Evolutionary conservation across 352 stramenopile genomes (phyloP).

Genomic region (Globisporangium cylindrosporum): DNA sequence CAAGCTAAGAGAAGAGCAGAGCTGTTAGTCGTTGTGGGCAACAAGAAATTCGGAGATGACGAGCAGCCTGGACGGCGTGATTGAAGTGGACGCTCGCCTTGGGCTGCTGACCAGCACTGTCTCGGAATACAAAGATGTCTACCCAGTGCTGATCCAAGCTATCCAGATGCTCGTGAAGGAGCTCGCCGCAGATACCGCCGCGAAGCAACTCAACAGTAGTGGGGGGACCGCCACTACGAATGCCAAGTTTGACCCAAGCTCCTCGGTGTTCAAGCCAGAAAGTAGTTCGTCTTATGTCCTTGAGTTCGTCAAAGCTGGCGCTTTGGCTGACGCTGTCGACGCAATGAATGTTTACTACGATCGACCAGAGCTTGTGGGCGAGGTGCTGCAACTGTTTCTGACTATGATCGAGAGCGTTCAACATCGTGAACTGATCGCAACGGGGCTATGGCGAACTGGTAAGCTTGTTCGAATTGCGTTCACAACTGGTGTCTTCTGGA

Average conservation of each 20-base stretch:
- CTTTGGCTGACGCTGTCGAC: neutral
- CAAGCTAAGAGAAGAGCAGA: neutral
- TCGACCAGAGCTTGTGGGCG: constrained; percentile 6
- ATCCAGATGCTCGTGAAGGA: constrained; percentile 26
- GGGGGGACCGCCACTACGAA: neutral
- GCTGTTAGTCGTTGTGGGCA: neutral
- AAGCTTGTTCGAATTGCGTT: neutral
- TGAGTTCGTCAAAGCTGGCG: constrained; percentile 7
- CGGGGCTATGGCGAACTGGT: neutral
- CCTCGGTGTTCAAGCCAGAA: neutral
- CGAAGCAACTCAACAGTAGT: neutral
- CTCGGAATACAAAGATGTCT: constrained; percentile 30
- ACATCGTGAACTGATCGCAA: neutral
- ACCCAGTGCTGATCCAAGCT: constrained; percentile 24
- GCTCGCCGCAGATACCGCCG: neutral
- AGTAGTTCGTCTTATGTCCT: neutral
- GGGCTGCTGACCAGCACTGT: constrained; percentile 30
- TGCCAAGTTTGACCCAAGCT: neutral
- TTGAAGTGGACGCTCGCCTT: constrained; percentile 21
- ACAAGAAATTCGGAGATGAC: neutral
- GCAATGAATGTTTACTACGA: constrained; percentile 5
- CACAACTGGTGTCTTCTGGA: too few relatives aligned
- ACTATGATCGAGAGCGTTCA: neutral
- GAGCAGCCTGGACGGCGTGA: constrained; percentile 2
- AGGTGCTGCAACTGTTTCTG: neutral